These are phyloP conservation scores for Cystofilobasidium capitatum DNA, from an alignment of 768 basidiomycete species.

Conservation along the genomic window DNA sequence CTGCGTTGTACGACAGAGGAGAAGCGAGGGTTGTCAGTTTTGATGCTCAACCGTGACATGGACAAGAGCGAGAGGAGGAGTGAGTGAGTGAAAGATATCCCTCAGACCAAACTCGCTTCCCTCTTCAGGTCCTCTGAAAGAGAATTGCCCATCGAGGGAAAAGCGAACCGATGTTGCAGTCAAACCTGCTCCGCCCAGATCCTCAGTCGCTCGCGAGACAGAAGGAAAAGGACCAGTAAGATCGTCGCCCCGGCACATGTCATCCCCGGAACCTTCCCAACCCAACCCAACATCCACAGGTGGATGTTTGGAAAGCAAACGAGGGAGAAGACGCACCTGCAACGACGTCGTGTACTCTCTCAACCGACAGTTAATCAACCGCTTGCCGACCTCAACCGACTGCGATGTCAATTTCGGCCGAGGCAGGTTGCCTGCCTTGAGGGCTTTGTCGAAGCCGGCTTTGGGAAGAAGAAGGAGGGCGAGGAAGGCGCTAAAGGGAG, in stretches of 20 bases:
- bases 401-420: constrained; percentile 54
- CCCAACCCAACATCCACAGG: too few species aligned
- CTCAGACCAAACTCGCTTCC: too few species aligned
- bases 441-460: constrained; percentile 53
- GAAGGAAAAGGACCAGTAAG: too few species aligned
- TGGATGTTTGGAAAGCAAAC: too few species aligned
- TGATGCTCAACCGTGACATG: neutral
- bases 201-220: too few species aligned
- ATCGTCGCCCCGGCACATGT: too few species aligned
- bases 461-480: constrained; percentile 53
- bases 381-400: constrained; percentile 46
- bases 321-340: constrained; percentile 44
- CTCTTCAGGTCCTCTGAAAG: neutral
- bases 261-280: too few species aligned
- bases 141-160: neutral
- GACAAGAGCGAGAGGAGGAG: too few species aligned
- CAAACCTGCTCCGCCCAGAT: too few species aligned
- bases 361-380: constrained; percentile 49
- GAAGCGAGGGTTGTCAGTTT: neutral
- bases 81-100: neutral
- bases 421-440: constrained; percentile 59
- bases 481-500: constrained; percentile 54
- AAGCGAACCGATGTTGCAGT: too few species aligned
- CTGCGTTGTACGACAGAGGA: constrained; percentile 1
- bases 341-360: constrained; percentile 52